Evolutionary conservation across 2,329 filamentous ascomycete genomes (phyloP).

Genomic region (Cytospora chrysosperma): DNA sequence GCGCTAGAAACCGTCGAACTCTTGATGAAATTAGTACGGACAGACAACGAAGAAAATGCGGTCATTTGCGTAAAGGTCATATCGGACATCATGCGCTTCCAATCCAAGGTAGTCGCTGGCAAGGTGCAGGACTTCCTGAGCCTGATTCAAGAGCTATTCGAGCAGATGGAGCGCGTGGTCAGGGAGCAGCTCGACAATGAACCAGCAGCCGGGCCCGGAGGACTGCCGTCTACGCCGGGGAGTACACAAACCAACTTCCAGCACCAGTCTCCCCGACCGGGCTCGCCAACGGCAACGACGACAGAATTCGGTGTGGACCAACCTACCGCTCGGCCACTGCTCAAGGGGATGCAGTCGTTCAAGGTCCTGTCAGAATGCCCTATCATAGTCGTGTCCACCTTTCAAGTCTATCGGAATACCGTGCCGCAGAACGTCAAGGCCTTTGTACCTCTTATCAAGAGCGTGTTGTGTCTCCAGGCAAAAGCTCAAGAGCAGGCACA

Average conservation of each 20-base stretch:
- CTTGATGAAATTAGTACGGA: constrained; percentile 81
- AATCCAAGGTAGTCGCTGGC: constrained; percentile 72
- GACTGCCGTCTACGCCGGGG: constrained; percentile 65
- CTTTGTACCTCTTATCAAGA: constrained; percentile 93
- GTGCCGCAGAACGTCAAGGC: constrained; percentile 83
- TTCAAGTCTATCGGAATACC: constrained; percentile 82
- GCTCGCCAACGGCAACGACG: constrained; percentile 81
- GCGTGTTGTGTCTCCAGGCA: constrained; percentile 82
- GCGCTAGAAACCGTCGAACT: constrained; percentile 87
- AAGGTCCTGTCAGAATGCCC: constrained; percentile 97
- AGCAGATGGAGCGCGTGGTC: constrained; percentile 93
- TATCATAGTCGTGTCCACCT: constrained; percentile 97
- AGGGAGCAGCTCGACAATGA: constrained; percentile 89
- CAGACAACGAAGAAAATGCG: constrained; percentile 97
- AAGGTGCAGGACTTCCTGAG: constrained; percentile 88
- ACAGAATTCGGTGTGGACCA: constrained; percentile 82
- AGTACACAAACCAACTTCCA: constrained; percentile 68
- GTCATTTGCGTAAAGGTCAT: constrained; percentile 98
- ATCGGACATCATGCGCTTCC: constrained; percentile 93
- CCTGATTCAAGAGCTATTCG: constrained; percentile 93
- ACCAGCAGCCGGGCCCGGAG: constrained; percentile 52
- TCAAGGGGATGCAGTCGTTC: constrained; percentile 98
- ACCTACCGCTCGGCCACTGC: constrained; percentile 71
- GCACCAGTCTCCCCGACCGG: constrained; percentile 71
- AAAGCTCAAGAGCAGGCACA: constrained; percentile 93